Base-by-base conservation (phyloP, 2,329 filamentous ascomycete species). In the Penicillium sp. region DNA sequence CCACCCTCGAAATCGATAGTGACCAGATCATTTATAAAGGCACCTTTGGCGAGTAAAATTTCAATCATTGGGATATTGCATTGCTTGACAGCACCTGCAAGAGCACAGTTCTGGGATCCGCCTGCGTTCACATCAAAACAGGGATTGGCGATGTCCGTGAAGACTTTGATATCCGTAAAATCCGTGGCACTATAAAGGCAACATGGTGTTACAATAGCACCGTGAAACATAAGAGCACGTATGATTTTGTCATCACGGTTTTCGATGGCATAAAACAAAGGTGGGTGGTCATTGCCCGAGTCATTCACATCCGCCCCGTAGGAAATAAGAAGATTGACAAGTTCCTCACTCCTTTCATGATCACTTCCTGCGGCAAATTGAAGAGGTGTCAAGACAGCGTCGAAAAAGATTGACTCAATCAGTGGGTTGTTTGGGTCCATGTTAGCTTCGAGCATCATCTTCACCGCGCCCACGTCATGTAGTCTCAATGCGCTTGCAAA, bases 231-330 rank as follows among this genome's bases (percentile, higher is more conserved):
- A 26, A 52, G 49, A 34, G 40, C 3, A 37, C 49, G 39, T 10
- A 52, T 44, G 39, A 13, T 39, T 39, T 3, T 2, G 49, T n/a
- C 26, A 2, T 16, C 38, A 26, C 5, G n/a, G 34, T 26, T 5
- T 0, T 9, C 20, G 10, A 51, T 43, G 7, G 49, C 49, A 44
- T 47, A 59, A n/a, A 45, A 38, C 18, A 57, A 38, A 43, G 57
- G 42, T 9, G 34, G 32, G 9, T 47, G 3, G 4, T 10, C 11
- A 47, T 43, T 47, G 24, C 37, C n/a, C 2, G 54, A 51, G 22
- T 50, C 32, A 49, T 56, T 57, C 16, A 61, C 49, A 40, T 60
- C 45, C 18, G 55, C 57, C 34, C 57, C 59, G 45, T 60, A 20
- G 3, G 32, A 49, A 37, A 61, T 45, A 42, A 61, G 26, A 26